phyloP scores from a whole-genome alignment of 441 rosid species.

The Erysimum cheiri region DNA sequence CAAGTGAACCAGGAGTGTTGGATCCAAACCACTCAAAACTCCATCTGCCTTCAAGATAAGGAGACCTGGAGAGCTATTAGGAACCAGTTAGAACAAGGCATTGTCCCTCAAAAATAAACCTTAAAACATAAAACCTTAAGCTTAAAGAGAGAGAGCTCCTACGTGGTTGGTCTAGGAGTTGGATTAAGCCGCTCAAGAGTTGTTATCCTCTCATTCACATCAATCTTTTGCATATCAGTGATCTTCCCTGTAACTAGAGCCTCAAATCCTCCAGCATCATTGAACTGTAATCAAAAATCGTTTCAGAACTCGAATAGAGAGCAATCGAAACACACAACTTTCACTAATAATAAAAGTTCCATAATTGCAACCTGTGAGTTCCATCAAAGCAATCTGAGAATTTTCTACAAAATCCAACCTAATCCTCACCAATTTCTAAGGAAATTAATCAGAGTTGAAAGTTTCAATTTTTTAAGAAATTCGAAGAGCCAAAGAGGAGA shows the following conservation, averaged over 20 bases:
- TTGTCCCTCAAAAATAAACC: background rate
- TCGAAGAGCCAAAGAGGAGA: conserved; percentile 29
- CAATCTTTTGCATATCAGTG: conserved; percentile 71
- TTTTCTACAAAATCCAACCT: conserved; percentile 13
- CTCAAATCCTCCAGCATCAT: conserved; percentile 83
- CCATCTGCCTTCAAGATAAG: conserved; percentile 90
- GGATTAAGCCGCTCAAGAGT: conserved; percentile 90
- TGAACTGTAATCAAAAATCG: conserved; percentile 48
- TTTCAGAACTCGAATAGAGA: conserved; percentile 10
- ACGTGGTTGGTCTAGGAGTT: conserved; percentile 92
- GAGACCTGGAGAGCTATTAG: conserved; percentile 78
- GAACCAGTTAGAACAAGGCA: conserved; percentile 49
- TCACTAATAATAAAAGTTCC: background rate
- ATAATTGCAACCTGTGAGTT: background rate
- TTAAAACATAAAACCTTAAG: background rate
- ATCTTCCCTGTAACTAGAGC: conserved; percentile 74
- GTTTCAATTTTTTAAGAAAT: background rate
- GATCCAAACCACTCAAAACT: conserved; percentile 93
- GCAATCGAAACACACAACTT: background rate
- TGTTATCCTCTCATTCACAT: conserved; percentile 85
- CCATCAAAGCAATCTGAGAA: background rate
- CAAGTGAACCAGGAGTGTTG: conserved; percentile 69
- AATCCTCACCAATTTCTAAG: background rate
- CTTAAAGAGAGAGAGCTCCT: conserved; percentile 46
- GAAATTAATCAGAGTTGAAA: background rate